These are phyloP conservation scores for Gossypium anomalum DNA, from an alignment of 345 rosid genomes.

Conservation along the genomic window DNA sequence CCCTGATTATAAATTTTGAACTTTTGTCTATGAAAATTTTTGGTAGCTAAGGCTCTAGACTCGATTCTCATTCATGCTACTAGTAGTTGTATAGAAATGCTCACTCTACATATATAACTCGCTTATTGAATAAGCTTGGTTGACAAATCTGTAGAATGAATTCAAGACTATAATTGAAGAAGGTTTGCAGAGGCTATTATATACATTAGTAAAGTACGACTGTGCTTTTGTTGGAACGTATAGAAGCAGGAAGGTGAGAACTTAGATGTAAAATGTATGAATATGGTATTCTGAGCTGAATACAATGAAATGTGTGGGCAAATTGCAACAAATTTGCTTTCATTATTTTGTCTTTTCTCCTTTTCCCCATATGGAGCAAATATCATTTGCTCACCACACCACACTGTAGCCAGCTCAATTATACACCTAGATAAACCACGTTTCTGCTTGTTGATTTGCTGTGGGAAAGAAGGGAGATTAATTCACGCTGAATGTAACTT, in stretches of 20 bases:
- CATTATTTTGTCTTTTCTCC: neutral
- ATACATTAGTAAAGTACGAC: neutral
- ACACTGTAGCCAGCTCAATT: neutral
- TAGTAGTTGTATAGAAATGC: neutral
- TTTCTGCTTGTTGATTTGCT: constrained; percentile 15
- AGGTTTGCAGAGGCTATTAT: neutral
- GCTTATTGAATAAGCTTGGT: neutral
- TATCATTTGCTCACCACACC: neutral
- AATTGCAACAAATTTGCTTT: neutral
- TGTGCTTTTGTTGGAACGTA: neutral
- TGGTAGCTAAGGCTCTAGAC: neutral
- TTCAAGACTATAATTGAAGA: neutral
- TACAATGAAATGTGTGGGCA: neutral
- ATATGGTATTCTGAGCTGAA: neutral
- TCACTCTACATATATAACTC: neutral
- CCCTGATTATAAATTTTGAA: neutral
- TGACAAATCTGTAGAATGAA: neutral
- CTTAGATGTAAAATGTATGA: neutral
- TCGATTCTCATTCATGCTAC: neutral
- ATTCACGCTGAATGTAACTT: constrained; percentile 4
- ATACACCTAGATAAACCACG: neutral
- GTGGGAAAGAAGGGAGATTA: neutral
- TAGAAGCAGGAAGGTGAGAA: neutral
- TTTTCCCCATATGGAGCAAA: neutral
- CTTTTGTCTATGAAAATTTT: neutral